Conservation (phyloP, 257 asterid genomes). For the Eustoma russellianum region DNA sequence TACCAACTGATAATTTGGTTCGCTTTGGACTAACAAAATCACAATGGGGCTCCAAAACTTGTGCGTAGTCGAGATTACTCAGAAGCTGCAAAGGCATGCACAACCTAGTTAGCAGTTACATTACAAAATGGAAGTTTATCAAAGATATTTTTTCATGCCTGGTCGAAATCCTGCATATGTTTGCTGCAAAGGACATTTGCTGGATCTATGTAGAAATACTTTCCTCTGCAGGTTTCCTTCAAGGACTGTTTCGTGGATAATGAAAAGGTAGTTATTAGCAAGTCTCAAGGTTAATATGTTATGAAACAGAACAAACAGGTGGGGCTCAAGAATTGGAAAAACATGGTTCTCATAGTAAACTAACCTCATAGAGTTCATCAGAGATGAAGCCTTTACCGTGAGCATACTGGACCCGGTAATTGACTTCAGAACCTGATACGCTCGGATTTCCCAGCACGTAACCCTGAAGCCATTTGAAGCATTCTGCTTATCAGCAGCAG, state of each 20-base stretch:
- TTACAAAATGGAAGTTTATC: neutral
- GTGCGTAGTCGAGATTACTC: neutral
- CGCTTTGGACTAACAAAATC: conserved; percentile 5
- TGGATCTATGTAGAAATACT: conserved; percentile 12
- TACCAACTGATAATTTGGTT: neutral
- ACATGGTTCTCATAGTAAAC: neutral
- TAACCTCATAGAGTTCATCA: conserved; percentile 24
- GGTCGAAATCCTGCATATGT: conserved; percentile 11
- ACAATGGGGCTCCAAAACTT: conserved; percentile 18
- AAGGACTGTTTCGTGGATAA: conserved; percentile 9
- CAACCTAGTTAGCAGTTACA: too few relatives aligned
- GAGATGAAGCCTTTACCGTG: conserved; percentile 27
- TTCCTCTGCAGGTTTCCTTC: conserved; percentile 16
- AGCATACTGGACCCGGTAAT: conserved; percentile 12
- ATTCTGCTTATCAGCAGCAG: neutral
- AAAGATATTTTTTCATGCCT: conserved; percentile 4
- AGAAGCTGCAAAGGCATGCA: conserved; percentile 11
- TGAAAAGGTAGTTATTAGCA: neutral
- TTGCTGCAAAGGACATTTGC: conserved; percentile 11
- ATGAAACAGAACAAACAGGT: neutral
- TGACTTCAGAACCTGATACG: neutral
- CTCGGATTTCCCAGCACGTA: neutral
- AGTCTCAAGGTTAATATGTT: too few relatives aligned
- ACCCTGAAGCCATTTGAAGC: conserved; percentile 5
- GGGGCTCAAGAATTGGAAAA: neutral